A percentile compares a stretch with the other conserved stretches of the same genome.
phyloP scores from a whole-genome alignment of 306 rosid genomes.

The Cicer judaicum region DNA sequence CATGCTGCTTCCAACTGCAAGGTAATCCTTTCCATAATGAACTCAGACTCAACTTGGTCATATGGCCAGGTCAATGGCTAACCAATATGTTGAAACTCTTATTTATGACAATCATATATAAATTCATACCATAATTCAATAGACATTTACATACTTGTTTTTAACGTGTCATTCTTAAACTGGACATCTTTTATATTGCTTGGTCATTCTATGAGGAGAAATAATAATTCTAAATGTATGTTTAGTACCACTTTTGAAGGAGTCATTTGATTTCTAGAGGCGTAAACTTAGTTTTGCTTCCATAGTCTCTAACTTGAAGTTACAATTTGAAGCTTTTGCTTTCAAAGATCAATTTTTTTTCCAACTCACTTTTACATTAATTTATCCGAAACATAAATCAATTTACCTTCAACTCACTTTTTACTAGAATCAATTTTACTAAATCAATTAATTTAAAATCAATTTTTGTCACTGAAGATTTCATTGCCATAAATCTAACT shows the following conservation, averaged over 20 bases:
- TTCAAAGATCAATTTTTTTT: too few relatives aligned
- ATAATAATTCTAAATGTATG: neutral
- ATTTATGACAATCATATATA: too few relatives aligned
- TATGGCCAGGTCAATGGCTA: neutral
- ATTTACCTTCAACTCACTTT: too few relatives aligned
- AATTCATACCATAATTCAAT: neutral
- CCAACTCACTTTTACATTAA: too few relatives aligned
- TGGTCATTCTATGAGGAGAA: neutral
- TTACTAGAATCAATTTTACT: too few relatives aligned
- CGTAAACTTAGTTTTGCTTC: too few relatives aligned
- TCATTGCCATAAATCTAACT: neutral
- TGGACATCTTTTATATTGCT: neutral
- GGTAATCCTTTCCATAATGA: conserved; percentile 47
- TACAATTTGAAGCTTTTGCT: too few relatives aligned
- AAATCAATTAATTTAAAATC: too few relatives aligned
- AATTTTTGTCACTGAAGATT: neutral
- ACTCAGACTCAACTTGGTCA: neutral
- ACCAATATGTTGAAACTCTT: neutral
- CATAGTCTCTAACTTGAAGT: too few relatives aligned
- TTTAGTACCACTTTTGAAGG: too few relatives aligned
- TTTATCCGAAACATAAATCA: too few relatives aligned
- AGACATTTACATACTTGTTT: neutral
- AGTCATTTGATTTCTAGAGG: too few relatives aligned
- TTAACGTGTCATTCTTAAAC: neutral
- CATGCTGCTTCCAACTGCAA: conserved; percentile 96